Conservation (phyloP, 2,329 filamentous ascomycete genomes). For the Colletotrichum camelliae region DNA sequence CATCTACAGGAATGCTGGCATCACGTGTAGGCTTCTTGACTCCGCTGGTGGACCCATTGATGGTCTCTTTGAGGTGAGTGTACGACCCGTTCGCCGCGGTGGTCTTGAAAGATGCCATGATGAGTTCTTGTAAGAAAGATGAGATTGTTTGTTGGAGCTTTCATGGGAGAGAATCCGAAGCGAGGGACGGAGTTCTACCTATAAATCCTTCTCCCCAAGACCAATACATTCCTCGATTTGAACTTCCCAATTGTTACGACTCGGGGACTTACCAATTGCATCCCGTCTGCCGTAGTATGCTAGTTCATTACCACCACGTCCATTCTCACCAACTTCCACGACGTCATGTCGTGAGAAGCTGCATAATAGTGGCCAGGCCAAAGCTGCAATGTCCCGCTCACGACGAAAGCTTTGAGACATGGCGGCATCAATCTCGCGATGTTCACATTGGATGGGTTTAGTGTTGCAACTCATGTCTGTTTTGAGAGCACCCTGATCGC, state of each 20-base stretch:
- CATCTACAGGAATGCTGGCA: not conserved
- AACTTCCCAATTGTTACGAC: too few species aligned
- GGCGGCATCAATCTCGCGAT: not conserved
- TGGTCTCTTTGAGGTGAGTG: not conserved
- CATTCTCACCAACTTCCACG: not conserved
- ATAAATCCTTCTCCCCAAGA: not conserved
- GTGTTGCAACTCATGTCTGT: not conserved
- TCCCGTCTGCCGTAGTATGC: not conserved
- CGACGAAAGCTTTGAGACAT: not conserved
- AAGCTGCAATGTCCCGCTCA: not conserved
- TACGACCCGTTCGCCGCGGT: not conserved
- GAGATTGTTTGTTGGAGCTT: not conserved
- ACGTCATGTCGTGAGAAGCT: not conserved
- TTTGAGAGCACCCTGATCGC: not conserved
- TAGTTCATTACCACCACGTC: not conserved
- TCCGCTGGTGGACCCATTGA: not conserved
- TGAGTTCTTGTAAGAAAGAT: not conserved
- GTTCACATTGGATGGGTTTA: not conserved
- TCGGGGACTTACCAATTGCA: not conserved
- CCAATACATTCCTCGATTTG: not conserved
- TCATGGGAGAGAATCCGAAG: not conserved
- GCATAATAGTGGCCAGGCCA: not conserved
- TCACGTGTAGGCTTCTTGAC: not conserved
- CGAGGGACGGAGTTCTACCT: not conserved
- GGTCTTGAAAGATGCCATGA: not conserved